Conservation (phyloP, 164 flowering plant genomes). For the Saururus chinensis region DNA sequence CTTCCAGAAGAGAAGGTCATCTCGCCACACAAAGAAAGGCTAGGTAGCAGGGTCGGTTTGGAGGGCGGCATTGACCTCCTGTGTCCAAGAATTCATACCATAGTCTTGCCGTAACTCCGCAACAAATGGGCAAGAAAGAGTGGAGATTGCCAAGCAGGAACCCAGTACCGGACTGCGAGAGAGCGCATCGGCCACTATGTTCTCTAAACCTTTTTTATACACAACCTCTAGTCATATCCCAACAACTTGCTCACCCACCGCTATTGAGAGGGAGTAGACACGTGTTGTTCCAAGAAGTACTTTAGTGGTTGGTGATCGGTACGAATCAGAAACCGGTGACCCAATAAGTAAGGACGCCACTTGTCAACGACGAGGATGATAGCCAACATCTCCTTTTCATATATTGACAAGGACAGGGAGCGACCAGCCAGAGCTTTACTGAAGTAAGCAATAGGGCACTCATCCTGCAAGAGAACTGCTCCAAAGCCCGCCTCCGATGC, state of each 20-base stretch:
- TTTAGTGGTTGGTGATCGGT: neutral
- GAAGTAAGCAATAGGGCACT: neutral
- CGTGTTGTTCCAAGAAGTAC: neutral
- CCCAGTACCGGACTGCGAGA: neutral
- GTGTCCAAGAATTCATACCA: too few species aligned
- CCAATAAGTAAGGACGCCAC: neutral
- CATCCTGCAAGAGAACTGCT: neutral
- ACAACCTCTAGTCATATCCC: neutral
- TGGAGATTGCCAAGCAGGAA: too few species aligned
- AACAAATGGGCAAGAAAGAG: too few species aligned
- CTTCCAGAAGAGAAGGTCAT: too few species aligned
- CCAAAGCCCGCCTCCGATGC: neutral
- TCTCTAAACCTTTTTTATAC: too few species aligned
- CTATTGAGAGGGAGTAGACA: neutral
- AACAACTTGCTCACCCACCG: neutral
- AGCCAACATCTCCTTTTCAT: neutral
- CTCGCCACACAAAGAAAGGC: too few species aligned
- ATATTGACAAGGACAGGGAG: neutral
- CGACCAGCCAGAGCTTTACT: neutral
- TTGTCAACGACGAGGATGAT: neutral
- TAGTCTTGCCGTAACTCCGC: too few species aligned
- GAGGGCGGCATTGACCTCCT: too few species aligned
- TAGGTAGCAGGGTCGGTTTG: too few species aligned
- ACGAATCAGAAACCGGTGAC: neutral
- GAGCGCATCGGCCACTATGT: neutral